A percentile compares a stretch with the other conserved stretches of the same genome.
Evolutionary conservation across 106 monocot species (phyloP).

Genomic region (Hemerocallis citrina): DNA sequence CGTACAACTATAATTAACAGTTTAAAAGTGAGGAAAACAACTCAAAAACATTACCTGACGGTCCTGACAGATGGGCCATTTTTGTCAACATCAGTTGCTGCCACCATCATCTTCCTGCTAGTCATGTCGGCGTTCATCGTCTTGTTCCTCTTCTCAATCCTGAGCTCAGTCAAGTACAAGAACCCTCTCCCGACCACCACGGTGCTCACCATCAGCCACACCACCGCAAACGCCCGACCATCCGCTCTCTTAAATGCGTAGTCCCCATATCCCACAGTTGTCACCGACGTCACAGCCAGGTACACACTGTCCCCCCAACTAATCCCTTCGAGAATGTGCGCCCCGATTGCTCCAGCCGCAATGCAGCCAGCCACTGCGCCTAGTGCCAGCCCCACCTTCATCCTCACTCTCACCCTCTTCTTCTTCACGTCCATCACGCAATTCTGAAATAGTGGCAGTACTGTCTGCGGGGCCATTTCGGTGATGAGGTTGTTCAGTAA

Average conservation of each 20-base stretch:
- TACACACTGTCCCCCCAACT: conserved; percentile 21
- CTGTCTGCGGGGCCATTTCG: no score
- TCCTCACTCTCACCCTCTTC: conserved; percentile 16
- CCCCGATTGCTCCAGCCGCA: conserved; percentile 13
- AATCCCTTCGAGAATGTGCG: conserved; percentile 15
- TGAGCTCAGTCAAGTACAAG: conserved; percentile 20
- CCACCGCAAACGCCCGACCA: conserved; percentile 19
- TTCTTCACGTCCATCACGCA: conserved; percentile 21
- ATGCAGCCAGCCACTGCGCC: conserved; percentile 14
- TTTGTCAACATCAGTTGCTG: conserved; percentile 16
- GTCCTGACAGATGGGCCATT: no score
- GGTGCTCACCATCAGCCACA: conserved; percentile 28
- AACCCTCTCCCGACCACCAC: conserved; percentile 17
- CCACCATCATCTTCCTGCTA: conserved; percentile 17
- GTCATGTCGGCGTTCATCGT: conserved; percentile 12
- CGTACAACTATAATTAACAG: no score
- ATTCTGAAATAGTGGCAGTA: conserved; percentile 12
- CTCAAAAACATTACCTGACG: no score
- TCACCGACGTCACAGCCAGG: conserved; percentile 25
- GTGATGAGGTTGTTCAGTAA: conserved; percentile 21
- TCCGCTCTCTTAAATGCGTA: conserved; percentile 17
- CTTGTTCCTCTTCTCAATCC: conserved; percentile 23
- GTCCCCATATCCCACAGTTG: conserved; percentile 25
- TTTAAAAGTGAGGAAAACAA: no score
- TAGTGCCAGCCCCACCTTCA: conserved; percentile 12